Base-by-base conservation (phyloP, 2,329 filamentous ascomycete species). In the Penicillium hesseltinei region DNA sequence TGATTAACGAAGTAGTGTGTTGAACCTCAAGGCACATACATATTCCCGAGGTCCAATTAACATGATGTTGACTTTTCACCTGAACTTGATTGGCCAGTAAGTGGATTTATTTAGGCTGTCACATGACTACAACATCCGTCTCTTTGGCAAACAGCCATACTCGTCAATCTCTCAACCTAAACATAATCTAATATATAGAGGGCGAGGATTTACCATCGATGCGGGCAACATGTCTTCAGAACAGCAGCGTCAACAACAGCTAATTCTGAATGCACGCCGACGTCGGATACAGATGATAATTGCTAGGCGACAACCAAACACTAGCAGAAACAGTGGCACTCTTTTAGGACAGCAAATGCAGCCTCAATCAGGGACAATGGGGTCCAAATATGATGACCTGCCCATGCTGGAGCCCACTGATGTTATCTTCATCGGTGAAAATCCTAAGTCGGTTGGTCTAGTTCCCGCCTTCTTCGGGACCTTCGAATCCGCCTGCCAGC, bases 401-500 rank as follows among this genome's bases (percentile, higher is more conserved):
- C 53, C 53, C 15, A 56, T 45, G 13, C 19, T 31, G 5, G 33
- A 42, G 9, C 46, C 39, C 9, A 25, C n/a, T 11, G 53, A 51
- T 44, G 13, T 39, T 31, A 17, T n/a, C n/a, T 56, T 56, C 15
- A 21, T 38, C n/a, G 9, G 13, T 21, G 53, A 35, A 33, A 29
- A 35, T 38, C 53, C 47, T 10, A 13, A 21, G 15, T 33, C 19
- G n/a, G 17, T 33, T 33, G 44, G 51, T 27, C 27, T 27, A 29
- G 39, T 39, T 29, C 53, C 53, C 5, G 21, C 11, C 31, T 43
- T 44, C 25, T 44, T 56, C 19, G 17, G 15, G 9, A 9, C 23
- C 25, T 56, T 56, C n/a, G 46, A 44, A 45, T 51, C 39, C 17
- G 53, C 53, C 21, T 56, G 53, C 19, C 53, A 29, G 35, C 53